phyloP scores from a whole-genome alignment of 208 protist genomes.

The Leishmania turanica region DNA sequence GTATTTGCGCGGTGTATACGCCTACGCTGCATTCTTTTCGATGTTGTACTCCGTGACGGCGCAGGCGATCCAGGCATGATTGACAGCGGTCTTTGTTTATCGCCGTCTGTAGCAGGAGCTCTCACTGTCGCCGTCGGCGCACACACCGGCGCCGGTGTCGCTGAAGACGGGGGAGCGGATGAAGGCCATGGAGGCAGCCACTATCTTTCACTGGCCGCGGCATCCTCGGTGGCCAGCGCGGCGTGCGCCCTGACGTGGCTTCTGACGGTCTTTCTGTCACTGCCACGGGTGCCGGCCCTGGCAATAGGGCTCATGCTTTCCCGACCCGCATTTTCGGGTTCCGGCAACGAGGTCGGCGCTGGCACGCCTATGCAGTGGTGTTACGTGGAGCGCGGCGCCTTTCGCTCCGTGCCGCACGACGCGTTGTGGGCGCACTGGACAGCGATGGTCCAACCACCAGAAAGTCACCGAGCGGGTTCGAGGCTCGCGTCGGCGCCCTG shows the following conservation, averaged over 20 bases:
- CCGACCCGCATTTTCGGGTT: not conserved
- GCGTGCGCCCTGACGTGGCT: not conserved
- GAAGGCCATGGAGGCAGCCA: not conserved
- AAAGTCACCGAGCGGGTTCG: not conserved
- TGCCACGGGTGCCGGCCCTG: not conserved
- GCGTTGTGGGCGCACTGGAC: not conserved
- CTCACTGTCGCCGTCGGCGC: not conserved
- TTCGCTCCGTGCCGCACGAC: not conserved
- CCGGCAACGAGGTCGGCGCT: not conserved
- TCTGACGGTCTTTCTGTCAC: not conserved
- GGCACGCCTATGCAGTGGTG: not conserved
- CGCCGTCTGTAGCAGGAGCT: not conserved
- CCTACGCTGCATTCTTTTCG: not conserved
- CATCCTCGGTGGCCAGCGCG: not conserved
- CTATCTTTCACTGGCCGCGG: not conserved
- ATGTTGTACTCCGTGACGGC: not conserved
- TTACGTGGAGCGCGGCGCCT: not conserved
- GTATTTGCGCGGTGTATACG: constrained; percentile 7
- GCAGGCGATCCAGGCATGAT: not conserved
- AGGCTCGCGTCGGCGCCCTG: not conserved
- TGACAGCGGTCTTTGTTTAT: not conserved
- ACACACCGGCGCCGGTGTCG: not conserved
- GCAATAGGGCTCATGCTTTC: not conserved
- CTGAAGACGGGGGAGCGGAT: not conserved
- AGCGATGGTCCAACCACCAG: not conserved